Evolutionary conservation across 2,329 filamentous ascomycete genomes (phyloP), one percentile per base, ranked within the genome.

Genomic region (Curvularia spicifera): DNA sequence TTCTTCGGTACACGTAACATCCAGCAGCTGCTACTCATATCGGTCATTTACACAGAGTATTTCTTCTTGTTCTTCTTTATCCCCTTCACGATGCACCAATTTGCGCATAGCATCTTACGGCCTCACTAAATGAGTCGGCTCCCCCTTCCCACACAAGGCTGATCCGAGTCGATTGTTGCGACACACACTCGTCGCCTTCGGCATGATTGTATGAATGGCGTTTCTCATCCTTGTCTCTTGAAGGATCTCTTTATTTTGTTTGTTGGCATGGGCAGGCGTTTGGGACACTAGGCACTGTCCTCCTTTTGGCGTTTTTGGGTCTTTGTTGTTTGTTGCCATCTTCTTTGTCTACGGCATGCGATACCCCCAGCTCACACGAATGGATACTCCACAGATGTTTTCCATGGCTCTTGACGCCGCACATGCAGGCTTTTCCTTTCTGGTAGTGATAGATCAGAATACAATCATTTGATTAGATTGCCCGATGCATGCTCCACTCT

Each of bases 141-240:
- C 55, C 59, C 22, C 54, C 57, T 60, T 52, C 44, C 3, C 18
- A 57, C 59, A 53, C 61, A 57, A 66, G 64, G 68, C 52, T 69
- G 65, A 65, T 62, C 63, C 58, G 62, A 61, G 43, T 62, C 63
- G 61, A 61, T 59, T 42, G 60, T 62, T 60, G 51, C 37, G 44
- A 55, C 52, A 33, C 28, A 9, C 28, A 39, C 53, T 40, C 33
- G 57, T 58, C 60, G 46, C 57, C 51, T 55, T 61, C 57, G 57
- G 57, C 58, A 68, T 51, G 47, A 73, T 60, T 73, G 26, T 60
- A 75, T 55, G 72, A 72, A 60, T 15, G 71, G 72, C 64, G 70
- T 72, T 71, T 57, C 5, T 56, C 44, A 50, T 57, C 37, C n/a
- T 29, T 33, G 26, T 46, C 28, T 46, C 4, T 29, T 46, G 56